phyloP scores from a whole-genome alignment of 1,139 yeast genomes.

The Geotrichum macrosporum region DNA sequence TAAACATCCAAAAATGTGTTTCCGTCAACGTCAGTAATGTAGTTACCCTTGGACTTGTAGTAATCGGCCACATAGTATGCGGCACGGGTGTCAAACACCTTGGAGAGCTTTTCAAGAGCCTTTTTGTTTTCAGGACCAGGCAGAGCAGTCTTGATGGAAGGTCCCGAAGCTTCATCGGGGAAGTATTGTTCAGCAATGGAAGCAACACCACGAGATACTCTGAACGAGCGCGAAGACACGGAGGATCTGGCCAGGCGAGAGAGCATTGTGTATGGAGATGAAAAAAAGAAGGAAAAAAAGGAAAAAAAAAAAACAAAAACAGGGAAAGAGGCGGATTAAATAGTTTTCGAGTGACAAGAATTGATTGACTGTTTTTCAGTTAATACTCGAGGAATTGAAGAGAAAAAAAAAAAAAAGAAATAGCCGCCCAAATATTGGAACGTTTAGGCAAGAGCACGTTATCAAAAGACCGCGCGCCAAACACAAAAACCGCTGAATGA shows the following conservation, averaged over 20 bases:
- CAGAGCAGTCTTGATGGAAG: conserved; percentile 49
- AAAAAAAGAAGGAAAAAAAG: background rate
- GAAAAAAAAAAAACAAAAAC: background rate
- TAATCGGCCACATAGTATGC: conserved; percentile 68
- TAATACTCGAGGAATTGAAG: background rate
- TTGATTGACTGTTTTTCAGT: background rate
- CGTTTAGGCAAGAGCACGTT: too few relatives aligned
- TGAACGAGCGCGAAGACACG: conserved; percentile 5
- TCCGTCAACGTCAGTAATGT: conserved; percentile 68
- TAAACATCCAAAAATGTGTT: conserved; percentile 63
- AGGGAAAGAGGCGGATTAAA: background rate
- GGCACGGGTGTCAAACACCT: conserved; percentile 61
- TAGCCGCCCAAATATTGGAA: too few relatives aligned
- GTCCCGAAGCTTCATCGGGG: conserved; percentile 65
- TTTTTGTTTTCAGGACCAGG: conserved; percentile 63
- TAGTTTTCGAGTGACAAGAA: background rate
- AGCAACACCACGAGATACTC: conserved; percentile 22
- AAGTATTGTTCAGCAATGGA: conserved; percentile 36
- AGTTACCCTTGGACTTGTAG: conserved; percentile 64
- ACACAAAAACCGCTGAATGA: too few relatives aligned
- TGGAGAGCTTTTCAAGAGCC: conserved; percentile 46
- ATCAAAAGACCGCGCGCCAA: too few relatives aligned
- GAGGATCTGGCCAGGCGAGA: conserved; percentile 15
- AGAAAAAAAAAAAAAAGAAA: too few relatives aligned
- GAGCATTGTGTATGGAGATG: conserved; percentile 6